These are phyloP conservation scores for Neonothopanus nambi DNA, from an alignment of 1,284 basidiomycete species.

Conservation along the genomic window DNA sequence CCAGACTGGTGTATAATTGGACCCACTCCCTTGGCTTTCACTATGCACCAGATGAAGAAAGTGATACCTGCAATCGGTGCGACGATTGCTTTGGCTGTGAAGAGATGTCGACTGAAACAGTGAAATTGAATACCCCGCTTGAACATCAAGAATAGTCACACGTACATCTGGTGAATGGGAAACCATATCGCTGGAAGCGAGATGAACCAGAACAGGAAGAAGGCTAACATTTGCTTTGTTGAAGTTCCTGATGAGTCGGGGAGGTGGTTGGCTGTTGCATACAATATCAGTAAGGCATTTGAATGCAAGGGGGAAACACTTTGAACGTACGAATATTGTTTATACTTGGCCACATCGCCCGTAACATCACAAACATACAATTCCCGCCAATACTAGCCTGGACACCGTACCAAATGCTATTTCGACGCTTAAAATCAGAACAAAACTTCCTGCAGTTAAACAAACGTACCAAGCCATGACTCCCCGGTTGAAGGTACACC, in stretches of 20 bases:
- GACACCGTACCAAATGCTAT: constrained; percentile 74
- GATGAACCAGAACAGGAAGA: constrained; percentile 87
- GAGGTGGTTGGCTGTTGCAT: constrained; percentile 61
- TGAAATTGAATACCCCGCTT: constrained; percentile 6
- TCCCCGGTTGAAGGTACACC: constrained; percentile 82
- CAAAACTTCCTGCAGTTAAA: constrained; percentile 4
- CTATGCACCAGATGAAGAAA: constrained; percentile 83
- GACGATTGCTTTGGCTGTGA: constrained; percentile 78
- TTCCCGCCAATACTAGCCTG: constrained; percentile 81
- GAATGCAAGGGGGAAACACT: not conserved
- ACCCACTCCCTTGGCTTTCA: constrained; percentile 78
- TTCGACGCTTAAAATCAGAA: constrained; percentile 1
- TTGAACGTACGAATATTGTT: constrained; percentile 60
- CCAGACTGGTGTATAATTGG: constrained; percentile 75
- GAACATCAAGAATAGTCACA: constrained; percentile 15
- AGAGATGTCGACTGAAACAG: constrained; percentile 65
- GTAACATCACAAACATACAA: constrained; percentile 73
- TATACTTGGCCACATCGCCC: constrained; percentile 73
- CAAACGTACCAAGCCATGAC: constrained; percentile 70
- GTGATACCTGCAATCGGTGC: constrained; percentile 72
- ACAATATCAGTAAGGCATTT: constrained; percentile 6
- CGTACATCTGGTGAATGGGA: constrained; percentile 75
- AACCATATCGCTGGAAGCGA: constrained; percentile 81
- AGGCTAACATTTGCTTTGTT: constrained; percentile 73
- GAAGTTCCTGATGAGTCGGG: constrained; percentile 71